Percentiles rank a stretch among this genome's conserved stretches.
Conservation (phyloP, 768 basidiomycete genomes). For the Pisolithus orientalis region DNA sequence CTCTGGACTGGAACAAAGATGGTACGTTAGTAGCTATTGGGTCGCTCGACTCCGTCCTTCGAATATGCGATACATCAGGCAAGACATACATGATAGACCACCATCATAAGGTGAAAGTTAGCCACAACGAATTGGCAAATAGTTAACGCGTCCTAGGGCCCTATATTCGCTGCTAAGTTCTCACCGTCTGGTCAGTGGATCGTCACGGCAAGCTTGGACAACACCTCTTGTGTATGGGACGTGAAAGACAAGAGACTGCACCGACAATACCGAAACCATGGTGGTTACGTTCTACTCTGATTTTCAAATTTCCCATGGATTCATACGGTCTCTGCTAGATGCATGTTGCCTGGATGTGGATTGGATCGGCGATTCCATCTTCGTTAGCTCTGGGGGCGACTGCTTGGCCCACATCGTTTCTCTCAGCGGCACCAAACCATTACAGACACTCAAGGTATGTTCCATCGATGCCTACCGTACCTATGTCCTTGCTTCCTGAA, state of each 20-base stretch:
- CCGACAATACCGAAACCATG: constrained; percentile 60
- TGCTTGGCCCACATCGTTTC: constrained; percentile 54
- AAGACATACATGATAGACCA: constrained; percentile 53
- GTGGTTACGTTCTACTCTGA: constrained; percentile 38
- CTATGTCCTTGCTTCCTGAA: constrained; percentile 2
- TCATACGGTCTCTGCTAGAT: constrained; percentile 23
- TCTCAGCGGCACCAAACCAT: constrained; percentile 44
- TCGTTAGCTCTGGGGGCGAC: constrained; percentile 73
- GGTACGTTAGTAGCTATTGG: constrained; percentile 73
- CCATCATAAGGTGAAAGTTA: constrained; percentile 51
- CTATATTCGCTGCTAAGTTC: constrained; percentile 75
- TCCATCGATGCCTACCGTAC: background rate
- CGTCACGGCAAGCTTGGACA: constrained; percentile 71
- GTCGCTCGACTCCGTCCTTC: constrained; percentile 67
- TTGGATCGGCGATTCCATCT: constrained; percentile 67
- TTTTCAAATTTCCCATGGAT: background rate
- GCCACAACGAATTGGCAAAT: background rate
- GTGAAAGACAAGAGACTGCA: constrained; percentile 53
- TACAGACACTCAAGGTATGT: constrained; percentile 64
- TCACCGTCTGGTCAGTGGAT: constrained; percentile 70
- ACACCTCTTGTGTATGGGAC: constrained; percentile 76
- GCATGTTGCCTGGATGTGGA: constrained; percentile 79
- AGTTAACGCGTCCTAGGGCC: constrained; percentile 47
- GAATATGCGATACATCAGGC: constrained; percentile 61
- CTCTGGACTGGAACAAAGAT: constrained; percentile 70